These are phyloP conservation scores for Mucor velutinosus DNA, from an alignment of 371 early-diverging fungal species.

Conservation along the genomic window DNA sequence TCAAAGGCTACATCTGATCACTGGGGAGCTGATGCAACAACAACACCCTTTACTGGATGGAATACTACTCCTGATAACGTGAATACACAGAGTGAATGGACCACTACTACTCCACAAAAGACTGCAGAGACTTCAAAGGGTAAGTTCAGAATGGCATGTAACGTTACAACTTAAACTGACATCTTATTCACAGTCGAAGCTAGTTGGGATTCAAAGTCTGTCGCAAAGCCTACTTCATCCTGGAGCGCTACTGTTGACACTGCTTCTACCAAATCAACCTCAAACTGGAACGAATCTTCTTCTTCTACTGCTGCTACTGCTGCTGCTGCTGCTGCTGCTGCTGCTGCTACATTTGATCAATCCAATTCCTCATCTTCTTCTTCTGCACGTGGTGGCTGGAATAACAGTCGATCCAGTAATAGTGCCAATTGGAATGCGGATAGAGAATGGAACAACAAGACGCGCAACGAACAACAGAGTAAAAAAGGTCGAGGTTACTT, in stretches of 20 bases:
- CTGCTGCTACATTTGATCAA: background rate
- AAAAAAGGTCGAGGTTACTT: constrained; percentile 32
- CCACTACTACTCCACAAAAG: background rate
- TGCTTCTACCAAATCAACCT: background rate
- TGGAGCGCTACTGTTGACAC: background rate
- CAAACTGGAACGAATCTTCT: background rate
- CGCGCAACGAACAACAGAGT: background rate
- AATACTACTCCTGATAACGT: background rate
- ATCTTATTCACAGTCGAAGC: background rate
- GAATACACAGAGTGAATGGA: background rate
- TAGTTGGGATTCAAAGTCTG: background rate
- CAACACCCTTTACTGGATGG: background rate
- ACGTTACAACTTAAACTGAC: background rate
- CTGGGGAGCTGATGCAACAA: background rate
- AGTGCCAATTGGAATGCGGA: constrained; percentile 4
- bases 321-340: background rate
- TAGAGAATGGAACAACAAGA: background rate
- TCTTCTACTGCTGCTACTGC: background rate
- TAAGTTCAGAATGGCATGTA: background rate
- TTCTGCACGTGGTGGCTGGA: background rate
- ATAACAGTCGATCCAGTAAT: constrained; percentile 2
- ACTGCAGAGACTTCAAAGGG: background rate
- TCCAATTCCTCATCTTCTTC: background rate
- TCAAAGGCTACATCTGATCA: background rate
- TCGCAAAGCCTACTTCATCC: background rate